Conservation (phyloP, 768 basidiomycete genomes). For the Rhodosporidiobolus sp. region DNA sequence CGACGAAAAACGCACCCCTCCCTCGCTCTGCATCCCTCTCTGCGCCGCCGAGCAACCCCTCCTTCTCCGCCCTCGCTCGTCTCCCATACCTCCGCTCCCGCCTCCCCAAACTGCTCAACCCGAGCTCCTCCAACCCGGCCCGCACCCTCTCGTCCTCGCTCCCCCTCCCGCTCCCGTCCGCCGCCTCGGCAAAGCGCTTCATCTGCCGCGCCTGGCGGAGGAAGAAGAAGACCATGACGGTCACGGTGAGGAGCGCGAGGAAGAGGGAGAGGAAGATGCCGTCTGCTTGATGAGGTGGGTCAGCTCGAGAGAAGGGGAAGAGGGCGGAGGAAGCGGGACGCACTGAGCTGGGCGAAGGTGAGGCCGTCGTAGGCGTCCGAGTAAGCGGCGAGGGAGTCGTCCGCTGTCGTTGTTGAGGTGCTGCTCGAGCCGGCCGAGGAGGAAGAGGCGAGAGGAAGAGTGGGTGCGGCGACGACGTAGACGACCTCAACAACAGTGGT, state of each 20-base stretch:
- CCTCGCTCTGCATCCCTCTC: not conserved
- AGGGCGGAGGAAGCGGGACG: not conserved
- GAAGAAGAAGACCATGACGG: not conserved
- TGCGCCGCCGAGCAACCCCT: not conserved
- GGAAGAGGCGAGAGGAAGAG: not conserved
- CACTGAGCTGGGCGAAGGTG: not conserved
- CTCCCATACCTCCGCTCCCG: not conserved
- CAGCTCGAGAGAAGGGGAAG: not conserved
- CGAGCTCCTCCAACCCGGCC: no score
- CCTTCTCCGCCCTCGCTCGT: not conserved
- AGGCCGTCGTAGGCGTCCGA: not conserved
- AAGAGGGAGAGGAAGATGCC: not conserved
- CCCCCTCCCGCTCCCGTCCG: not conserved
- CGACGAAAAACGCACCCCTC: not conserved
- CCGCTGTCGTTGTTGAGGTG: no score
- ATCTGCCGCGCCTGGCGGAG: constrained; percentile 4
- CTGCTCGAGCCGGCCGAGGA: not conserved
- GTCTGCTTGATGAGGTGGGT: not conserved
- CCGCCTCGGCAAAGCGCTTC: not conserved
- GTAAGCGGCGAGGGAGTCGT: not conserved
- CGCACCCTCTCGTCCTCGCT: not conserved
- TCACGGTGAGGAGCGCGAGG: not conserved
- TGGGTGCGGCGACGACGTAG: not conserved
- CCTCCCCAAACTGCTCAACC: no score
- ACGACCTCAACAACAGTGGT: not conserved